phyloP scores from a whole-genome alignment of 2,329 filamentous ascomycete species.

The Cadophora gregata region DNA sequence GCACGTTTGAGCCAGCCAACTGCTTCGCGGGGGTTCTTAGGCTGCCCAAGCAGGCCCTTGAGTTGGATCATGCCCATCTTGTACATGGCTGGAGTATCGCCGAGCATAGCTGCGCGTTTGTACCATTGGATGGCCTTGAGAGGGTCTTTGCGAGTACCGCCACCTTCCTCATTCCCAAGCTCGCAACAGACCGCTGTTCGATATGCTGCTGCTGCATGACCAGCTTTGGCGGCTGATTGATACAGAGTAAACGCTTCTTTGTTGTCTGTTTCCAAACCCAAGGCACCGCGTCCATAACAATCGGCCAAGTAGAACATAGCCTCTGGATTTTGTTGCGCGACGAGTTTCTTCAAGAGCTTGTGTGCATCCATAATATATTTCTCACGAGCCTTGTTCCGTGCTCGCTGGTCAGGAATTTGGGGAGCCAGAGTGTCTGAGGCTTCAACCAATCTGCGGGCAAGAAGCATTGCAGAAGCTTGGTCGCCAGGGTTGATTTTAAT shows the following conservation, averaged over 20 bases:
- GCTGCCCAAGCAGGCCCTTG: slow-evolving; percentile 91
- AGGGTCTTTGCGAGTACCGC: slow-evolving; percentile 88
- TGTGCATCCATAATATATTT: slow-evolving; percentile 85
- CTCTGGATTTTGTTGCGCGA: slow-evolving; percentile 73
- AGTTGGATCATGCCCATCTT: slow-evolving; percentile 96
- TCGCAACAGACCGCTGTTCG: slow-evolving; percentile 97
- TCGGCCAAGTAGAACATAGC: slow-evolving; percentile 96
- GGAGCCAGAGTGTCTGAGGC: slow-evolving; percentile 78
- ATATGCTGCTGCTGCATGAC: slow-evolving; percentile 87
- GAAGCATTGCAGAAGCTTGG: slow-evolving; percentile 69
- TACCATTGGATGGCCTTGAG: slow-evolving; percentile 99
- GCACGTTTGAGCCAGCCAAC: slow-evolving; percentile 93
- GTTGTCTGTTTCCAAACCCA: slow-evolving; percentile 80
- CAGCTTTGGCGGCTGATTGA: slow-evolving; percentile 88
- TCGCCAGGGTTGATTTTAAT: slow-evolving; percentile 77
- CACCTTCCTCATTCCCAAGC: slow-evolving; percentile 91
- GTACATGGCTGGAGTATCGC: slow-evolving; percentile 95
- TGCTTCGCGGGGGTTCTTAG: slow-evolving; percentile 81
- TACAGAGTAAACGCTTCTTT: slow-evolving; percentile 95
- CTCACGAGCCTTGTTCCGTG: slow-evolving; percentile 77
- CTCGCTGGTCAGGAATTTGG: slow-evolving; percentile 69
- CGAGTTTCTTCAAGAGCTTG: slow-evolving; percentile 90
- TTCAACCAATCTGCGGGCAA: slow-evolving; percentile 86
- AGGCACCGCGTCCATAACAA: slow-evolving; percentile 79
- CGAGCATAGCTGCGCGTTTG: slow-evolving; percentile 86